These are phyloP conservation scores for Juncus inflexus DNA, from an alignment of 176 grass and related monocot species.

Conservation along the genomic window DNA sequence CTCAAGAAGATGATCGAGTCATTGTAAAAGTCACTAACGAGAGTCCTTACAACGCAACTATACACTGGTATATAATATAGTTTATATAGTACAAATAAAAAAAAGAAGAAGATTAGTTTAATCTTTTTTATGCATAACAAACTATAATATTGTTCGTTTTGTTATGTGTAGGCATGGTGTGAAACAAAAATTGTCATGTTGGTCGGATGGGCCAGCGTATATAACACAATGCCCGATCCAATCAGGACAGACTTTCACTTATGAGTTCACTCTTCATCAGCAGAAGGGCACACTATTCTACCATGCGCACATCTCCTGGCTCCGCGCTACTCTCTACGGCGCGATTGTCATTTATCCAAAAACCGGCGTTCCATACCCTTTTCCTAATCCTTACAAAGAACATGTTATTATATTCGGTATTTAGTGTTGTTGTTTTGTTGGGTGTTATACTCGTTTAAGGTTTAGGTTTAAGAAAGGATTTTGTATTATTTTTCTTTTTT, in stretches of 20 bases:
- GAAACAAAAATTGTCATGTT: conserved; percentile 41
- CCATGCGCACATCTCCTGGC: conserved; percentile 46
- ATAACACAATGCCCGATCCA: conserved; percentile 54
- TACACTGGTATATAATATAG: conserved; percentile 44
- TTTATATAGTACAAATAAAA: too few relatives aligned
- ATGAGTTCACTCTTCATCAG: conserved; percentile 40
- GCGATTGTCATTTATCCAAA: conserved; percentile 30
- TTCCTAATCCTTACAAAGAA: conserved; percentile 21
- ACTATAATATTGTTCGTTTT: too few relatives aligned
- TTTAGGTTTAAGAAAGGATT: not conserved
- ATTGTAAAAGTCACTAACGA: conserved; percentile 60
- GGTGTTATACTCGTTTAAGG: not conserved
- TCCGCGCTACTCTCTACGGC: conserved; percentile 39
- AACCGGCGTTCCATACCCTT: conserved; percentile 27
- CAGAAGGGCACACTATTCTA: conserved; percentile 45
- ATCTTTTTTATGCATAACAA: too few relatives aligned
- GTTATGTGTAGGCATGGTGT: conserved; percentile 35
- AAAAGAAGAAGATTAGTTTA: too few relatives aligned
- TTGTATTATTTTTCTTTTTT: not conserved
- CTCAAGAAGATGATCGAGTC: conserved; percentile 53
- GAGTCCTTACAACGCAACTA: conserved; percentile 43
- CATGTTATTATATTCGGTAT: conserved; percentile 25
- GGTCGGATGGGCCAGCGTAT: conserved; percentile 50
- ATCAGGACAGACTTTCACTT: conserved; percentile 34
- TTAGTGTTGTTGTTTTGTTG: not conserved